These are phyloP conservation scores for Lactarius evosmus DNA, from an alignment of 768 basidiomycete species.

Conservation along the genomic window DNA sequence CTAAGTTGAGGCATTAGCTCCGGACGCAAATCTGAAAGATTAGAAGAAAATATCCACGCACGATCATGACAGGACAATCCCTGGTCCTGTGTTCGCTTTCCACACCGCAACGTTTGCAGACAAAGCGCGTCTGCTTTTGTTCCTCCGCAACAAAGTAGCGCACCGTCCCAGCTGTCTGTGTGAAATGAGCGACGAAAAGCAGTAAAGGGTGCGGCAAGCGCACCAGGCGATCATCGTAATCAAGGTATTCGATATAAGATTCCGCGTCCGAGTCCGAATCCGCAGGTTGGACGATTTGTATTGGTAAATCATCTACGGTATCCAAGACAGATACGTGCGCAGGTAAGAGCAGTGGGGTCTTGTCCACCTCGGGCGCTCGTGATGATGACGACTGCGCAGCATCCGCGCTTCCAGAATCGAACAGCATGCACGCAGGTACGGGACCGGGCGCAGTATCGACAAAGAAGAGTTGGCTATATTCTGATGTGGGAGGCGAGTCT, in stretches of 20 bases:
- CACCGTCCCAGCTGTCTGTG: slow-evolving; percentile 46
- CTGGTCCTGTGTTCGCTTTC: slow-evolving; percentile 67
- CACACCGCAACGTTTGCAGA: slow-evolving; percentile 77
- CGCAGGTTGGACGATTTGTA: slow-evolving; percentile 46
- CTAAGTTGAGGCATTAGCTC: slow-evolving; percentile 37
- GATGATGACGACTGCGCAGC: slow-evolving; percentile 18
- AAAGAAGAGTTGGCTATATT: slow-evolving; percentile 40
- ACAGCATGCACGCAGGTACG: slow-evolving; percentile 32
- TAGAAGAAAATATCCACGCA: slow-evolving; percentile 37
- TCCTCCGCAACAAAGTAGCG: slow-evolving; percentile 59
- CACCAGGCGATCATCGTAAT: slow-evolving; percentile 62
- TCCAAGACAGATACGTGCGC: slow-evolving; percentile 64
- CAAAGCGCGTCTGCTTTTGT: slow-evolving; percentile 44
- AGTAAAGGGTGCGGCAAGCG: slow-evolving; percentile 24
- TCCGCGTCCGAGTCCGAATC: slow-evolving; percentile 55
- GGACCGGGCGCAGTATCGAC: slow-evolving; percentile 47
- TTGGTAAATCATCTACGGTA: slow-evolving; percentile 35
- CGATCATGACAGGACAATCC: slow-evolving; percentile 70
- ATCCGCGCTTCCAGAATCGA: slow-evolving; percentile 24
- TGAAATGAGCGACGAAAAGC: not conserved
- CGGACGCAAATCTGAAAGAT: not conserved
- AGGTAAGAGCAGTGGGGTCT: slow-evolving; percentile 51
- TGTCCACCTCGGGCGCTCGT: slow-evolving; percentile 7
- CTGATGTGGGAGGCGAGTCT: not conserved
- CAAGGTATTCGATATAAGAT: slow-evolving; percentile 74